Conservation (phyloP, 768 basidiomycete species). For the Panellus pusillus region DNA sequence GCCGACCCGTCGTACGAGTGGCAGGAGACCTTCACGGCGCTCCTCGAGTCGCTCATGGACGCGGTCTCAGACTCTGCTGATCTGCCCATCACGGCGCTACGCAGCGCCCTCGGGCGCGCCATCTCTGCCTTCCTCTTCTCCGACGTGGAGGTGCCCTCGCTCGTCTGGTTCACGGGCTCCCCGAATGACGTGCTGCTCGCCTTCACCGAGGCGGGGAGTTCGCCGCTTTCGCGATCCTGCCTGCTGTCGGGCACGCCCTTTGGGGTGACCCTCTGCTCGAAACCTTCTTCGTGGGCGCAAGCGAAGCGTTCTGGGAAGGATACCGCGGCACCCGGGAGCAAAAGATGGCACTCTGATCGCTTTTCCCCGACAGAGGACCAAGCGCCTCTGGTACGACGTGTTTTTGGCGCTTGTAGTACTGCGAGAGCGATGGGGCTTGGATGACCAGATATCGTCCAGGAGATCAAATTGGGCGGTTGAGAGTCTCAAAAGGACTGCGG, state of each 20-base stretch:
- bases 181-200: slow-evolving; percentile 59
- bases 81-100: slow-evolving; percentile 34
- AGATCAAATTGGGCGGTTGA: slow-evolving; percentile 40
- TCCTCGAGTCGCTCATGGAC: slow-evolving; percentile 58
- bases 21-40: slow-evolving; percentile 69
- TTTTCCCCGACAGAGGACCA: slow-evolving; percentile 70
- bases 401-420: slow-evolving; percentile 61
- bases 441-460: slow-evolving; percentile 22
- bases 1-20: slow-evolving; percentile 57
- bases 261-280: slow-evolving; percentile 82
- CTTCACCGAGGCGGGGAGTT: slow-evolving; percentile 22
- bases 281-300: slow-evolving; percentile 56
- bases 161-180: slow-evolving; percentile 63
- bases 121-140: slow-evolving; percentile 77
- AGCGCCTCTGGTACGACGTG: slow-evolving; percentile 74
- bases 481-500: slow-evolving; percentile 38
- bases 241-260: slow-evolving; percentile 53
- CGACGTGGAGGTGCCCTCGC: slow-evolving; percentile 69
- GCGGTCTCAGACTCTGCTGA: slow-evolving; percentile 31
- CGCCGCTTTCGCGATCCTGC: slow-evolving; percentile 45
- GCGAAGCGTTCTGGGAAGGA: slow-evolving; percentile 55
- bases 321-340: slow-evolving; percentile 51
- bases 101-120: slow-evolving; percentile 59
- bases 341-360: slow-evolving; percentile 38
- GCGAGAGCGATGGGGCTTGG: slow-evolving; percentile 32